phyloP scores from a whole-genome alignment of 208 protist genomes.

The Acanthamoeba lenticulata region DNA sequence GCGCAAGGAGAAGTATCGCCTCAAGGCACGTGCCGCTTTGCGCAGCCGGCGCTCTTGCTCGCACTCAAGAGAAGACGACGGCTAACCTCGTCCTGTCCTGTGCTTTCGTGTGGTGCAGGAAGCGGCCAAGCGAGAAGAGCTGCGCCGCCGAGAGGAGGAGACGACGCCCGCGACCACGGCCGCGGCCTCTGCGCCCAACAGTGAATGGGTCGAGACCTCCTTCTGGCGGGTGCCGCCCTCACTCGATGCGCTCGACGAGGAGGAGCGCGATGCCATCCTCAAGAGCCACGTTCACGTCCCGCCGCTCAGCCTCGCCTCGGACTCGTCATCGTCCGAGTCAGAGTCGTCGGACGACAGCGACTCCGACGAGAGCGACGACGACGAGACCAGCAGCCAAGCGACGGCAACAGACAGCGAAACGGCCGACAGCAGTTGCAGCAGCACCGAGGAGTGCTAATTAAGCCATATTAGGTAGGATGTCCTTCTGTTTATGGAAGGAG shows the following conservation, averaged over 20 bases:
- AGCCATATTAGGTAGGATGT: no score
- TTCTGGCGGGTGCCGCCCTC: constrained; percentile 12
- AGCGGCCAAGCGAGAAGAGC: not conserved
- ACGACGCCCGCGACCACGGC: not conserved
- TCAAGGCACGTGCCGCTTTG: not conserved
- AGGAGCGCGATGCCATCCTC: not conserved
- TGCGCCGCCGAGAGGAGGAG: not conserved
- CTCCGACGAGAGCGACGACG: not conserved
- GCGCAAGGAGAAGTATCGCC: constrained; percentile 10
- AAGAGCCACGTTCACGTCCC: not conserved
- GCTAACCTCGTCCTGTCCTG: not conserved
- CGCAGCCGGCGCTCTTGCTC: not conserved
- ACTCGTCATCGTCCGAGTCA: no score
- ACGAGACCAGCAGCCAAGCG: not conserved
- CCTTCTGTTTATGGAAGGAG: no score
- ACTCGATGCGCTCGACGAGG: not conserved
- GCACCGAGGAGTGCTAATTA: not conserved
- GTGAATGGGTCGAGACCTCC: not conserved
- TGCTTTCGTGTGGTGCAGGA: not conserved
- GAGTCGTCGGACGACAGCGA: not conserved
- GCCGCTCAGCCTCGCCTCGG: not conserved
- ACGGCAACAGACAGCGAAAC: not conserved
- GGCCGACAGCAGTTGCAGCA: not conserved
- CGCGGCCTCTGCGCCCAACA: not conserved
- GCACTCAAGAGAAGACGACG: no score